phyloP scores from a whole-genome alignment of 1,284 basidiomycete genomes.

The Cryptococcus neoformans region DNA sequence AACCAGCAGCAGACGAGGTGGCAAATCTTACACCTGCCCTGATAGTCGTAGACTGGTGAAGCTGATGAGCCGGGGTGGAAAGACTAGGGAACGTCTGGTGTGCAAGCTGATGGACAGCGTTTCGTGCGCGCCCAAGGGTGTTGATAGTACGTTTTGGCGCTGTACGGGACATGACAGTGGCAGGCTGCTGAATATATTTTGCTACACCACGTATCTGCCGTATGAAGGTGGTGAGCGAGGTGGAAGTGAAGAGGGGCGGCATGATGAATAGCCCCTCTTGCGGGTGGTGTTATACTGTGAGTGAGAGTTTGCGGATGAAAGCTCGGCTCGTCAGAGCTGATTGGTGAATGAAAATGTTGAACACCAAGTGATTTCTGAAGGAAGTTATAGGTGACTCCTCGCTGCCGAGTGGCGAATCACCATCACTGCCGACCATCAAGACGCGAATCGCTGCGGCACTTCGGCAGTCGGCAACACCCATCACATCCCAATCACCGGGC shows the following conservation, averaged over 20 bases:
- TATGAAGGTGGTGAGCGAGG: conserved; percentile 19
- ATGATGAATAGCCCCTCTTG: conserved; percentile 11
- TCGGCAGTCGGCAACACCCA: neutral
- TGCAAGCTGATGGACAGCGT: conserved; percentile 13
- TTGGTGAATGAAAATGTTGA: neutral
- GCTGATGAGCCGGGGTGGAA: conserved; percentile 16
- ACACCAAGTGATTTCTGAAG: neutral
- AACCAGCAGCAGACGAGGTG: neutral
- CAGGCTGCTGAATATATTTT: neutral
- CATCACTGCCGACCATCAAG: too few relatives aligned
- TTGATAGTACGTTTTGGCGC: conserved; percentile 9
- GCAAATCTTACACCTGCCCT: conserved; percentile 5
- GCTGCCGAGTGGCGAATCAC: neutral
- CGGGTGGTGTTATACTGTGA: neutral
- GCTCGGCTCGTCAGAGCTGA: neutral
- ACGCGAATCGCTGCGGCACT: neutral
- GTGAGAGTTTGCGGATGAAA: neutral
- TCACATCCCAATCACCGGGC: too few relatives aligned
- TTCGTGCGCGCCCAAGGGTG: conserved; percentile 2
- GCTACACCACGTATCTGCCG: conserved; percentile 3
- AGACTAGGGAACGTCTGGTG: conserved; percentile 27
- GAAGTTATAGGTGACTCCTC: neutral
- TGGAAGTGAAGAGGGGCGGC: conserved; percentile 27
- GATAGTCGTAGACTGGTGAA: conserved; percentile 13
- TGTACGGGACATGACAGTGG: conserved; percentile 1